phyloP scores from a whole-genome alignment of 352 stramenopile species.

The Lagenidium sp. region DNA sequence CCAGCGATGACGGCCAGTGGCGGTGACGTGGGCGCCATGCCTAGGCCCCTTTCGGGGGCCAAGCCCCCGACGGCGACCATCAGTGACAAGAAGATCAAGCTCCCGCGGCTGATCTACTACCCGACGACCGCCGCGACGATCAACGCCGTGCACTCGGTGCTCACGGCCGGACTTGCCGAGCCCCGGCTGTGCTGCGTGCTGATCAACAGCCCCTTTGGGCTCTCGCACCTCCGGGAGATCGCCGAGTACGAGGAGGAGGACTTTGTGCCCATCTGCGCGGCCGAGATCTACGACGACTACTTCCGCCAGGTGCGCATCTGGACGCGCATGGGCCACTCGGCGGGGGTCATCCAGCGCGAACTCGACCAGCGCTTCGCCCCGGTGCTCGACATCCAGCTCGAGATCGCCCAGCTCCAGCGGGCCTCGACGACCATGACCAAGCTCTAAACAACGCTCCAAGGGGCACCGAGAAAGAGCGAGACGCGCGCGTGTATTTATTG shows the following conservation, averaged over 20 bases:
- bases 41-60: conserved; percentile 1
- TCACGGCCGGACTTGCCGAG: conserved; percentile 34
- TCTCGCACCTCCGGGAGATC: conserved; percentile 48
- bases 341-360: conserved; percentile 37
- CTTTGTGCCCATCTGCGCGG: conserved; percentile 53
- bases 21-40: too few species aligned
- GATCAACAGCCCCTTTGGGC: conserved; percentile 49
- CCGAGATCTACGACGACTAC: conserved; percentile 63
- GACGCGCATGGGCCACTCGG: conserved; percentile 55
- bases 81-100: conserved; percentile 27
- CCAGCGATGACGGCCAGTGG: not conserved
- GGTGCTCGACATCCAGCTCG: conserved; percentile 25
- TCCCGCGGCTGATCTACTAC: conserved; percentile 51
- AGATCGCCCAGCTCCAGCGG: conserved; percentile 16
- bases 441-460: too few species aligned
- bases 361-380: conserved; percentile 40
- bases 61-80: conserved; percentile 17
- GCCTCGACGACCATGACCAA: conserved; percentile 22
- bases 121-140: conserved; percentile 50
- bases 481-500: too few species aligned
- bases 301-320: conserved; percentile 63
- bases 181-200: conserved; percentile 45
- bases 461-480: too few species aligned
- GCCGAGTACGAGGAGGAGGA: conserved; percentile 34
- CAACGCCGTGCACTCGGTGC: conserved; percentile 44